phyloP scores from a whole-genome alignment of 495 filamentous ascomycete species.

The Tuber brumale region DNA sequence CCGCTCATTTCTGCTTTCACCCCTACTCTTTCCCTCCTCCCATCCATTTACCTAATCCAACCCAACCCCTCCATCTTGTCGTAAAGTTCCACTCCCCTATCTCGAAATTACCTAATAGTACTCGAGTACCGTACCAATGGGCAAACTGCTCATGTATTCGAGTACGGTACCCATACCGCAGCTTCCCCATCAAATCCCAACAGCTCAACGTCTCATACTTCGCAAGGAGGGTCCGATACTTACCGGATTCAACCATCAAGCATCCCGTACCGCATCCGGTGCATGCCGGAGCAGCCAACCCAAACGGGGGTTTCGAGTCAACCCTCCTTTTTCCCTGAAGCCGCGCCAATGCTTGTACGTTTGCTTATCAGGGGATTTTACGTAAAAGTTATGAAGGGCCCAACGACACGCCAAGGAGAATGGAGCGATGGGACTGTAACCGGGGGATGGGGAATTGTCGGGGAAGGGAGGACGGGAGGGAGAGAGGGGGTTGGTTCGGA shows the following conservation, averaged over 20 bases:
- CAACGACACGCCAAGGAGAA: neutral
- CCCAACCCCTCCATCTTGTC: neutral
- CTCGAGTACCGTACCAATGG: neutral
- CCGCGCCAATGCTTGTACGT: neutral
- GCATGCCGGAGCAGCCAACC: neutral
- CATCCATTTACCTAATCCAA: neutral
- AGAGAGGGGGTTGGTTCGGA: neutral
- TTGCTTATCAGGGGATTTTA: conserved; percentile 5
- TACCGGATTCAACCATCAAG: neutral
- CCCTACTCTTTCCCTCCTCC: neutral
- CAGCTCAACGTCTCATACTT: neutral
- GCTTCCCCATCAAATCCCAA: neutral
- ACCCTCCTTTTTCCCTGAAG: neutral
- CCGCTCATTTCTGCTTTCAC: neutral
- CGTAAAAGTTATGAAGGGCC: neutral
- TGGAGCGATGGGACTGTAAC: neutral
- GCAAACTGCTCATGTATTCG: neutral
- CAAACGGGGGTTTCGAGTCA: neutral
- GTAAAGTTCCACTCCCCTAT: neutral
- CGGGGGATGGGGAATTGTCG: neutral
- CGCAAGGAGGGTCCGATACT: neutral
- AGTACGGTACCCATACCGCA: neutral
- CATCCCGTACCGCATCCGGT: neutral
- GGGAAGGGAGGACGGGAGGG: neutral
- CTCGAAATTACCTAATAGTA: neutral